Evolutionary conservation across 2,329 filamentous ascomycete species (phyloP).

Genomic region (Metarhizium humberi): DNA sequence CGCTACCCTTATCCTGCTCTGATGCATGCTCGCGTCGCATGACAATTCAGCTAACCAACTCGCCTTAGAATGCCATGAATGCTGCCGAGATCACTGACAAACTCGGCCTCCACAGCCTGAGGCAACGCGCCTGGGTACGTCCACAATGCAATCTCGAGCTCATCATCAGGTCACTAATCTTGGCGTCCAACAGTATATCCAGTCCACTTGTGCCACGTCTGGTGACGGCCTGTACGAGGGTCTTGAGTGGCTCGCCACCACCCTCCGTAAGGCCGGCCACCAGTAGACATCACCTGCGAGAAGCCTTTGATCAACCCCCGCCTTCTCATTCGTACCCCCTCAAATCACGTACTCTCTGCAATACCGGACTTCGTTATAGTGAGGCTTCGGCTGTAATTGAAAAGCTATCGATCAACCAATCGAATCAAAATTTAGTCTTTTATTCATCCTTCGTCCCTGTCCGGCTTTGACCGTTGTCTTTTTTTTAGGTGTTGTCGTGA

Average conservation of each 20-base stretch:
- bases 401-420: constrained; percentile 45
- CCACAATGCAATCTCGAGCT: background rate
- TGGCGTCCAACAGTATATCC: constrained; percentile 65
- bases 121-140: constrained; percentile 97
- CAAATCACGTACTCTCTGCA: constrained; percentile 28
- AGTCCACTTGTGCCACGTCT: constrained; percentile 98
- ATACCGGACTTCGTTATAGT: constrained; percentile 31
- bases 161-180: constrained; percentile 11
- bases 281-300: constrained; percentile 43
- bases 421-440: constrained; percentile 34
- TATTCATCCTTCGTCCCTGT: constrained; percentile 22
- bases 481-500: constrained; percentile 18
- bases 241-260: constrained; percentile 85
- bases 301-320: constrained; percentile 22
- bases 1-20: constrained; percentile 29
- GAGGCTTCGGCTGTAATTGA: constrained; percentile 50
- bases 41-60: constrained; percentile 6
- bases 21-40: background rate
- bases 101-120: constrained; percentile 97
- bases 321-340: constrained; percentile 26
- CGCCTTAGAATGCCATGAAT: constrained; percentile 88
- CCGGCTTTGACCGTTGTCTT: constrained; percentile 13
- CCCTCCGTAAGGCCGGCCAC: constrained; percentile 66
- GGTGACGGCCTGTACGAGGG: constrained; percentile 99
- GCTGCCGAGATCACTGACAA: constrained; percentile 99